Base-by-base conservation (phyloP, 768 basidiomycete species). In the Suillus spraguei region DNA sequence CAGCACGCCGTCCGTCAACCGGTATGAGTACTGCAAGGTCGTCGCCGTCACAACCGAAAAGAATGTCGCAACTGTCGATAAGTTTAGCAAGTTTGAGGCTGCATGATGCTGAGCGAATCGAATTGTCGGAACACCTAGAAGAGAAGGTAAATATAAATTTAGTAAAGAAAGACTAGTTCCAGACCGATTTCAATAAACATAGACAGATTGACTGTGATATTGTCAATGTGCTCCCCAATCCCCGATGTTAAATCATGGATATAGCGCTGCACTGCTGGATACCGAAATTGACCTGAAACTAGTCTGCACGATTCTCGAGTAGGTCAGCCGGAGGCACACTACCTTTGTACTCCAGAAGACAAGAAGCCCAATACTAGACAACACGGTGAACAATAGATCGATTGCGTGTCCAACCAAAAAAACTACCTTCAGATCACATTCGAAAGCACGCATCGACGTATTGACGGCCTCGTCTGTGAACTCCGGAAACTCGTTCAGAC, bases 401-500 rank as follows among this genome's bases (percentile, higher is more conserved):
- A 28, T 8, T 33, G 14, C 8, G 4, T 35, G 24, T 17, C 33
- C 24, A 28, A n/a, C 17, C 32, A 58, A 64, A 72, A 46, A 2
- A 36, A 8, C 65, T 75, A 81, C 82, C 72, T 81, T 83, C 46
- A 86, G 69, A 66, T 85, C 84, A 0, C 77, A 81, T 65, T 85
- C 81, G 17, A 86, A 80, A 1, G 80, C 75, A 35, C 79, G 66
- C 68, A 85, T 82, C 46, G 83, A 82, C n/a, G 79, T 73, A 63
- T 85, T 83, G 47, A 85, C 78, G 1, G 79, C 79, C 60, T 85
- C 85, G 39, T 85, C 83, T 10, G 77, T 81, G 56, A 84, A 85
- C 69, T 85, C 84, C 1, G 84, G 84, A 46, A 85, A 85, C 59
- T 85, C 85, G 52, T 85, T 84, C 58, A 85, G 73, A 63, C 83